A percentile compares a stretch with the other conserved stretches of the same genome.
Evolutionary conservation across 1,139 yeast species (phyloP).

Genomic region (Candida tropicalis): DNA sequence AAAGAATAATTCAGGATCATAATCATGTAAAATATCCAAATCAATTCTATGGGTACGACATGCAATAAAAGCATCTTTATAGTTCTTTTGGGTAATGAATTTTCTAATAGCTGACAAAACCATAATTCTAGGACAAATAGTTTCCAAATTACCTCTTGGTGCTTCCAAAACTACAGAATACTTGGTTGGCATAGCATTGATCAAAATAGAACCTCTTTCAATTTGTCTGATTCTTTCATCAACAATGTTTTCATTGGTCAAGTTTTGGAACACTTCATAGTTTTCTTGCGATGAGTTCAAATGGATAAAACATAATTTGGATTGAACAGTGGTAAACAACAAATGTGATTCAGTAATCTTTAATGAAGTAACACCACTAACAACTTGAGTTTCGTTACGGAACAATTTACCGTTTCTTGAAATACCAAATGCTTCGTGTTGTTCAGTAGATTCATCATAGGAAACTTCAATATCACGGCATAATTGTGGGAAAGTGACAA

Average conservation of each 20-base stretch:
- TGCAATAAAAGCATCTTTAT: conserved; percentile 70
- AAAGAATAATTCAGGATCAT: conserved; percentile 70
- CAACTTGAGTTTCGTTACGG: conserved; percentile 62
- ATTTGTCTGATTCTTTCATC: conserved; percentile 89
- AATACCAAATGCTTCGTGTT: conserved; percentile 64
- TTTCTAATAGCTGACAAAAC: conserved; percentile 82
- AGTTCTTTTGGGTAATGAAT: conserved; percentile 59
- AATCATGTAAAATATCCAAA: conserved; percentile 86
- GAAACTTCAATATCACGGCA: conserved; percentile 66
- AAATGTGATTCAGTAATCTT: conserved; percentile 72
- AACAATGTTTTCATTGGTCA: conserved; percentile 25
- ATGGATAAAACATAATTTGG: conserved; percentile 81
- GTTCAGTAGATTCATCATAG: conserved; percentile 23
- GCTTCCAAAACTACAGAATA: conserved; percentile 88
- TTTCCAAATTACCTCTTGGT: conserved; percentile 94
- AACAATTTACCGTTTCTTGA: conserved; percentile 74
- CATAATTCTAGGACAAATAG: conserved; percentile 91
- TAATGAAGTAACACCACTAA: conserved; percentile 82
- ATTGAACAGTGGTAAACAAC: conserved; percentile 86
- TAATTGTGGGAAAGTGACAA: conserved; percentile 66
- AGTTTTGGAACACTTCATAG: conserved; percentile 24
- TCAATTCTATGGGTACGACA: conserved; percentile 94
- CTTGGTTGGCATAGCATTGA: conserved; percentile 79
- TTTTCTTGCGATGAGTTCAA: conserved; percentile 45
- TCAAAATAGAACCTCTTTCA: conserved; percentile 86